Evolutionary conservation across 768 basidiomycete genomes (phyloP).

Genomic region (Agaricus subrufescens): DNA sequence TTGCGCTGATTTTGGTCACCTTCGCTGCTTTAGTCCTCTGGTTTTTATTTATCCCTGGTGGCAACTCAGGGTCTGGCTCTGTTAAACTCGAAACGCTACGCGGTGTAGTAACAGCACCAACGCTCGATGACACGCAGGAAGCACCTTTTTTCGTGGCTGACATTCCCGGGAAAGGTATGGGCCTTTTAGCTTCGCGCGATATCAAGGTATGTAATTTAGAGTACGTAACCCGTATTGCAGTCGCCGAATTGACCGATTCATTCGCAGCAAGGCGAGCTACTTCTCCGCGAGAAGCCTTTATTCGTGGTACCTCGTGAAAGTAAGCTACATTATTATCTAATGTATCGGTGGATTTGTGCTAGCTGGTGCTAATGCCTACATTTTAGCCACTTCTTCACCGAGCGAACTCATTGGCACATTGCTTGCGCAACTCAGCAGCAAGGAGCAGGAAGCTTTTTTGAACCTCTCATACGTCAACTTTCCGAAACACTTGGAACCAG

Average conservation of each 20-base stretch:
- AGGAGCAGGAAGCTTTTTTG: conserved; percentile 38
- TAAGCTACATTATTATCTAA: conserved; percentile 19
- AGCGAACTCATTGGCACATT: conserved; percentile 33
- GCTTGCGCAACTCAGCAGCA: conserved; percentile 26
- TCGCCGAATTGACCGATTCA: neutral
- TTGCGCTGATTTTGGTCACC: neutral
- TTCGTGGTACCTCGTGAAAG: conserved; percentile 47
- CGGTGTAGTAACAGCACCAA: neutral
- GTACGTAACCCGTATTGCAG: neutral
- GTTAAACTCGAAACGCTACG: neutral
- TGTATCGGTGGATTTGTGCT: conserved; percentile 1
- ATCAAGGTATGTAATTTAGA: conserved; percentile 34
- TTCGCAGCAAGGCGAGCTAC: conserved; percentile 51
- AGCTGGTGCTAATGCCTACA: neutral
- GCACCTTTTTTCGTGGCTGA: conserved; percentile 31
- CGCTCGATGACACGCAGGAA: neutral
- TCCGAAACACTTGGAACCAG: conserved; percentile 34
- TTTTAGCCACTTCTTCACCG: conserved; percentile 41
- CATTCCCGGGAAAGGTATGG: conserved; percentile 52
- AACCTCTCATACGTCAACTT: conserved; percentile 56
- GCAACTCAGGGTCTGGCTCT: neutral
- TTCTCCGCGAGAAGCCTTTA: conserved; percentile 52
- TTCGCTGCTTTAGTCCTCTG: neutral
- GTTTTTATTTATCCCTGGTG: neutral
- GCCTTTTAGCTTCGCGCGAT: conserved; percentile 44